These are phyloP conservation scores for Rhizopogon roseolus DNA, from an alignment of 768 basidiomycete species.

Conservation along the genomic window DNA sequence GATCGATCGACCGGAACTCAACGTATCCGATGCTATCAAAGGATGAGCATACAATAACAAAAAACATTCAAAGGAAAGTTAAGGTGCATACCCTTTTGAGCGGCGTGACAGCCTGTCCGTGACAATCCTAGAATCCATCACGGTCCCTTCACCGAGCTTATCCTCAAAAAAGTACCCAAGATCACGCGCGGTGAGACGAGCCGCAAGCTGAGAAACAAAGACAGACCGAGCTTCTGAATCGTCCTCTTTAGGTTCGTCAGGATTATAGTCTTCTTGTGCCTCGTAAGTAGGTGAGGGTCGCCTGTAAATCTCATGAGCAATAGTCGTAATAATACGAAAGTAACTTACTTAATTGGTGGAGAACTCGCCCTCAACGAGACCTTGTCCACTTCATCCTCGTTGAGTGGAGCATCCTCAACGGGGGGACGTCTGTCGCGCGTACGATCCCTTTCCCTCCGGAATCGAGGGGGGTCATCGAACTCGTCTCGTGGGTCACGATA, in stretches of 20 bases:
- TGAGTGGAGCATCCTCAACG: conserved; percentile 35
- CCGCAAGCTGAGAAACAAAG: conserved; percentile 97
- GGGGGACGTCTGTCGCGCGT: conserved; percentile 36
- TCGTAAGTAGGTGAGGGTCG: conserved; percentile 73
- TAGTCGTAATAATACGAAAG: conserved; percentile 5
- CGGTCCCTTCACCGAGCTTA: conserved; percentile 88
- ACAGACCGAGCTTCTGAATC: conserved; percentile 98
- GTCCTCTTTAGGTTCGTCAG: conserved; percentile 89
- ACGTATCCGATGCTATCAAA: conserved; percentile 88
- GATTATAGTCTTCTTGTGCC: conserved; percentile 64
- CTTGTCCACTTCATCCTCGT: conserved; percentile 27
- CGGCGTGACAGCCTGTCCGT: conserved; percentile 92
- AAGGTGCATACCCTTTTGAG: conserved; percentile 85
- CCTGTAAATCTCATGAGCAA: conserved; percentile 30
- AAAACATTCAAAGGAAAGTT: not conserved
- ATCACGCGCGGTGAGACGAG: conserved; percentile 93
- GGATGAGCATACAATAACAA: conserved; percentile 1
- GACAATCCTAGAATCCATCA: conserved; percentile 94
- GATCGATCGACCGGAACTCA: conserved; percentile 87
- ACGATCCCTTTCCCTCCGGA: conserved; percentile 37
- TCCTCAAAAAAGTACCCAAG: conserved; percentile 99
- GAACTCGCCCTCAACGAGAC: conserved; percentile 31
- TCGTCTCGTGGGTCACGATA: conserved; percentile 54
- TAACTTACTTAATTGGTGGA: conserved; percentile 43
- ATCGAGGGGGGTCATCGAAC: conserved; percentile 49